Conservation (phyloP, 2,329 filamentous ascomycete species). For the Didymella pomorum region DNA sequence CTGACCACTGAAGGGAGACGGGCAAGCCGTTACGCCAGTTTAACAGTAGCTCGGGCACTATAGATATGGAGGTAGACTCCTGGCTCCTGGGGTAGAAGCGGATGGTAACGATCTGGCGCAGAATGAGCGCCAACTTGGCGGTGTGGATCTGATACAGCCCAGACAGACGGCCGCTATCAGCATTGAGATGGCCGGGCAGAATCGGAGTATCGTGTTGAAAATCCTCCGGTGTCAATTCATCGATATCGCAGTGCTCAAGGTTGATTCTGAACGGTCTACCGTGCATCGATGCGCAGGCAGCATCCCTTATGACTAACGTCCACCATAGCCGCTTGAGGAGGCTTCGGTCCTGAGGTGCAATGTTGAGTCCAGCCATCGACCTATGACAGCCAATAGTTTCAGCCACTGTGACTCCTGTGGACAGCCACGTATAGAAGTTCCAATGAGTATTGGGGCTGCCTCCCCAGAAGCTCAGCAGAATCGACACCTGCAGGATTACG, state of each 20-base stretch:
- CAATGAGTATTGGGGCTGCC: constrained; percentile 17
- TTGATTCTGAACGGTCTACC: constrained; percentile 16
- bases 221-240: constrained; percentile 10
- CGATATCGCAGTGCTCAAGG: constrained; percentile 15
- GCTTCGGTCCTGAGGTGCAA: constrained; percentile 10
- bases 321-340: constrained; percentile 18
- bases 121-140: constrained; percentile 11
- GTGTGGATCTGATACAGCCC: constrained; percentile 14
- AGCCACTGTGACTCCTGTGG: constrained; percentile 11
- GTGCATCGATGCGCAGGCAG: constrained; percentile 15
- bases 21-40: constrained; percentile 8
- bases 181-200: no score
- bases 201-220: not conserved
- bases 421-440: constrained; percentile 21
- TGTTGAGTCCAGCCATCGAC: constrained; percentile 15
- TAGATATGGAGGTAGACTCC: not conserved
- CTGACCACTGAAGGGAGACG: constrained; percentile 6
- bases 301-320: constrained; percentile 13
- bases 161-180: not conserved
- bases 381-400: constrained; percentile 18
- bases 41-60: constrained; percentile 8
- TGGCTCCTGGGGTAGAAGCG: constrained; percentile 15
- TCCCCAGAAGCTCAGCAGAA: constrained; percentile 15
- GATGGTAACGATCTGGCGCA: constrained; percentile 15
- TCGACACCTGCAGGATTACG: constrained; percentile 1